Base-by-base conservation (phyloP, 345 rosid genomes). In the Lepidium africanum region DNA sequence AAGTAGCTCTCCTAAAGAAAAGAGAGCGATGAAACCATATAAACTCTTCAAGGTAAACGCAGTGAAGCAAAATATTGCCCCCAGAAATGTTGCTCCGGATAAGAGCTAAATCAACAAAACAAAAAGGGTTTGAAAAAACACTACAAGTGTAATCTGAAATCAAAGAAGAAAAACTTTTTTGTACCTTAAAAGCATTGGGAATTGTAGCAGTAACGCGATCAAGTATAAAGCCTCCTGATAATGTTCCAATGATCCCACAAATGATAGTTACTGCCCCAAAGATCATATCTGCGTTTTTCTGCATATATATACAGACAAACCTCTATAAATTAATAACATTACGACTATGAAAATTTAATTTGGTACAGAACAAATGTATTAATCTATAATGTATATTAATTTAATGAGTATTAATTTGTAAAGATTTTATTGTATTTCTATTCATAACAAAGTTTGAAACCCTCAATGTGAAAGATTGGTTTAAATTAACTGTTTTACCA, bases 181-280 rank as follows among this genome's bases (percentile, higher is more conserved):
- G 14, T 61, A 87, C 96, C 88, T 88, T 93, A 47, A 93, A 93
- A 62, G 97, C 91, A 85, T 93, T 88, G 46, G 90, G 67, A 52
- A 93, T 83, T 21, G 96, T 91, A 38, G 95, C 79, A 73, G 35
- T 75, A 73, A 91, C 63, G 48, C 47, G 71, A 71, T 93, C 98
- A 30, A 93, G 92, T 72, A 86, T 21, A 36, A 70, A 67, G 19
- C 97, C 96, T 25, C 97, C 97, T 7, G 87, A 73, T 68, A 93
- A 33, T 38, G 99, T 91, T 59, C 99, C 99, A 25, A 90, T 27
- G 55, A 93, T 87, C 61, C 99, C 99, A 75, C 94, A 84, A 54
- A 87, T 63, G 62, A 93, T 79, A 50, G 99, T 93, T 51, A 93
- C 57, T 48, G 92, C 99, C 73, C 99, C 99, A 37, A 93, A 93